phyloP scores from a whole-genome alignment of 2,329 filamentous ascomycete species.

The Pseudogymnoascus sp. region DNA sequence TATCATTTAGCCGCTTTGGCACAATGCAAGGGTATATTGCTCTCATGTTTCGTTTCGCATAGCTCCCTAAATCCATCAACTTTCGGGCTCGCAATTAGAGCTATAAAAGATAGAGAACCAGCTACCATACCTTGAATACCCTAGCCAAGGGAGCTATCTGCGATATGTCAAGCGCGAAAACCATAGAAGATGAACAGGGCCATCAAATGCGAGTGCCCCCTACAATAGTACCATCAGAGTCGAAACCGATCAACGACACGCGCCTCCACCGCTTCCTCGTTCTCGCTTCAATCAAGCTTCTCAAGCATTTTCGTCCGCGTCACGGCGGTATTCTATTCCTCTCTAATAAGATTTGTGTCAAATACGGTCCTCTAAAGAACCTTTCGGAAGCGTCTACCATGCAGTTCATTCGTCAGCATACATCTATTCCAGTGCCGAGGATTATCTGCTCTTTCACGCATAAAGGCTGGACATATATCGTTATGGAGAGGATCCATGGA shows the following conservation, averaged over 20 bases:
- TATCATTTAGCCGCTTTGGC: too few relatives aligned
- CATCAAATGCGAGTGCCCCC: background rate
- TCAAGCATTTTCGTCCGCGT: conserved; percentile 10
- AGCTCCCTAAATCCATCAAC: too few relatives aligned
- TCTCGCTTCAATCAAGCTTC: conserved; percentile 7
- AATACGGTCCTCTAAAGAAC: conserved; percentile 25
- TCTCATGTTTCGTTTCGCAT: too few relatives aligned
- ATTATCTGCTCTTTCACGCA: conserved; percentile 31
- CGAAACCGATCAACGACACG: conserved; percentile 7
- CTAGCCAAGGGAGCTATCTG: too few relatives aligned
- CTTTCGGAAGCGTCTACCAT: conserved; percentile 31
- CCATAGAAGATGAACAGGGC: background rate
- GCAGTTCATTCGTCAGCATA: conserved; percentile 31
- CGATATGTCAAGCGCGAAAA: background rate
- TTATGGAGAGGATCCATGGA: conserved; percentile 35
- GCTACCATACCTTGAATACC: too few relatives aligned
- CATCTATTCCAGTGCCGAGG: conserved; percentile 33
- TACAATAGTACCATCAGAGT: background rate
- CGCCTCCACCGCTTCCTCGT: background rate
- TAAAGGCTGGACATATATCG: conserved; percentile 29
- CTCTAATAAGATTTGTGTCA: conserved; percentile 26
- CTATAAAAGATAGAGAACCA: too few relatives aligned
- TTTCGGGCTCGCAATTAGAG: too few relatives aligned
- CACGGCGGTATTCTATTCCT: conserved; percentile 3
- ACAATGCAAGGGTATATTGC: too few relatives aligned